phyloP scores from a whole-genome alignment of 441 rosid genomes.

The Pelargonium australe region DNA sequence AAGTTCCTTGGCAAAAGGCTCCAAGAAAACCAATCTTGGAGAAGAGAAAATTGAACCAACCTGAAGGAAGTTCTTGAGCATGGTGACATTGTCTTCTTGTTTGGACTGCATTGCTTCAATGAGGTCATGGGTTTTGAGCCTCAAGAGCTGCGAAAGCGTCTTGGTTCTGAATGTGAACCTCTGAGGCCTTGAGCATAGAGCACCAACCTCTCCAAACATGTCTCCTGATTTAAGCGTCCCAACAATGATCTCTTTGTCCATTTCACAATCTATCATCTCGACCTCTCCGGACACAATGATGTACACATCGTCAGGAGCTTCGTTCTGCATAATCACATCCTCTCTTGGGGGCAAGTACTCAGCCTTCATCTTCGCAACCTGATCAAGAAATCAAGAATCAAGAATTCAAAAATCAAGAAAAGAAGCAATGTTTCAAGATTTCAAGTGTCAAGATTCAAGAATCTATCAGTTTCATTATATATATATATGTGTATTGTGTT shows the following conservation, averaged over 20 bases:
- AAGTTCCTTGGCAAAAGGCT: not conserved
- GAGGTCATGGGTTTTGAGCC: constrained; percentile 55
- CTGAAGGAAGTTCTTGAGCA: constrained; percentile 68
- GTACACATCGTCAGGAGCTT: constrained; percentile 61
- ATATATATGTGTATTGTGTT: too few species aligned
- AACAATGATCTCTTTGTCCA: constrained; percentile 47
- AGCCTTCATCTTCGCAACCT: constrained; percentile 63
- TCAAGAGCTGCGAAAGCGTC: constrained; percentile 70
- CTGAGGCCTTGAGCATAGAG: constrained; percentile 64
- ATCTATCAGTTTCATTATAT: too few species aligned
- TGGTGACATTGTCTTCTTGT: constrained; percentile 52
- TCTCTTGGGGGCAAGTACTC: constrained; percentile 71
- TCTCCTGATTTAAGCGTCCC: constrained; percentile 57
- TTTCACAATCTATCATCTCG: constrained; percentile 45
- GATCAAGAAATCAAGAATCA: not conserved
- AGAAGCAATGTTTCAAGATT: too few species aligned
- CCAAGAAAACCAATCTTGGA: not conserved
- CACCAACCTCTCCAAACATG: constrained; percentile 86
- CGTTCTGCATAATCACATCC: constrained; percentile 56
- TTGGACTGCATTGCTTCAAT: constrained; percentile 60
- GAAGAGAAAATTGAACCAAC: constrained; percentile 21
- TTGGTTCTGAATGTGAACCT: constrained; percentile 60
- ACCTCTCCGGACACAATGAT: constrained; percentile 60
- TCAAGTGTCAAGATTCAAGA: too few species aligned
- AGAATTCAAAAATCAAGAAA: too few species aligned